Conservation (phyloP, 1,284 basidiomycete genomes). For the Hemileia vastatrix region DNA sequence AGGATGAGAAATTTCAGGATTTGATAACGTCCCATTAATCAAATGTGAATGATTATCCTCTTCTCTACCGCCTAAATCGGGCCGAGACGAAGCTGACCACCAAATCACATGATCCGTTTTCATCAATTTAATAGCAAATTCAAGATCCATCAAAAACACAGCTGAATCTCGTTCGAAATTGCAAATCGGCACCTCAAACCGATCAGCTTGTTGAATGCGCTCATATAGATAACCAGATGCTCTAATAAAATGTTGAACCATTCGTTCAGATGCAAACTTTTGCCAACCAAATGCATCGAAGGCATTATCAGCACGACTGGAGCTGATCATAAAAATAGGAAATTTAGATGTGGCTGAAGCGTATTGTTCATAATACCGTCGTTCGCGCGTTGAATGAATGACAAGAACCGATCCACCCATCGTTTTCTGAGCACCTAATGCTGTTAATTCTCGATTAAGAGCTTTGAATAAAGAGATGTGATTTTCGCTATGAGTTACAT, state of each 20-base stretch:
- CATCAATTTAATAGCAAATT: conserved; percentile 73
- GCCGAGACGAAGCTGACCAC: conserved; percentile 86
- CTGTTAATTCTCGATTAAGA: conserved; percentile 73
- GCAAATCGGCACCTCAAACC: conserved; percentile 70
- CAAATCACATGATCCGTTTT: conserved; percentile 86
- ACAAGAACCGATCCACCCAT: conserved; percentile 60
- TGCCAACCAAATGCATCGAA: conserved; percentile 68
- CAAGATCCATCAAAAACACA: conserved; percentile 75
- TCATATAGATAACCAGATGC: conserved; percentile 70
- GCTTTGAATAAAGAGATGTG: conserved; percentile 73
- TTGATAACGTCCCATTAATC: conserved; percentile 60
- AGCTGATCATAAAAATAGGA: conserved; percentile 77
- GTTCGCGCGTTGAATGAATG: conserved; percentile 75
- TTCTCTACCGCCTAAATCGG: conserved; percentile 88
- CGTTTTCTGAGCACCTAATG: conserved; percentile 55
- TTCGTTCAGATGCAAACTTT: conserved; percentile 51
- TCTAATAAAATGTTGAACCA: conserved; percentile 72
- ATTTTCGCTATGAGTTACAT: conserved; percentile 64
- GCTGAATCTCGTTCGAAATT: conserved; percentile 86
- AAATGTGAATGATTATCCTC: conserved; percentile 53
- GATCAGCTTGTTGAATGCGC: conserved; percentile 71
- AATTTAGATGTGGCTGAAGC: conserved; percentile 69
- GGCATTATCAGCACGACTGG: conserved; percentile 61
- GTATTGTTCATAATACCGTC: conserved; percentile 68
- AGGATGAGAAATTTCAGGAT: conserved; percentile 72